These are phyloP conservation scores for Glycine soja DNA, from an alignment of 306 rosid genomes.

Conservation along the genomic window DNA sequence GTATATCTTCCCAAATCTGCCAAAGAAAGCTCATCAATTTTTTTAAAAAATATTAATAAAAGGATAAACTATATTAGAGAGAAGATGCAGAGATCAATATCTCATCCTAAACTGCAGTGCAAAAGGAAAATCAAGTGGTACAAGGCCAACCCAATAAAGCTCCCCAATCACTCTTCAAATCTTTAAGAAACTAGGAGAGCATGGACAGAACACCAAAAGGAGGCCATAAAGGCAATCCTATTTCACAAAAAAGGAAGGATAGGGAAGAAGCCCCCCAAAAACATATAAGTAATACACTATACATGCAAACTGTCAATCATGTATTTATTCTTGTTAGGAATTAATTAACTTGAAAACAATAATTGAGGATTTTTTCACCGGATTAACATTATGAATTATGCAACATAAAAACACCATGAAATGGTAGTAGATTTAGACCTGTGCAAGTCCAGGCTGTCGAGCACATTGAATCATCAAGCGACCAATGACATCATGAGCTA, in stretches of 20 bases:
- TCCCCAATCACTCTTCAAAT: not conserved
- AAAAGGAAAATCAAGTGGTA: slow-evolving; percentile 5
- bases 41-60: not conserved
- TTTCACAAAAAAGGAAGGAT: too few relatives aligned
- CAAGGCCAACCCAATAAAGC: slow-evolving; percentile 1
- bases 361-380: not conserved
- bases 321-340: slow-evolving; percentile 26
- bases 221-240: not conserved
- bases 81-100: not conserved
- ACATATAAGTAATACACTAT: not conserved
- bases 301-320: slow-evolving; percentile 33
- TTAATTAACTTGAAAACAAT: not conserved
- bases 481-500: slow-evolving; percentile 96
- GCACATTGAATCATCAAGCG: slow-evolving; percentile 99
- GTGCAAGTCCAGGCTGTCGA: slow-evolving; percentile 97
- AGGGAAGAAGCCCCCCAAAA: too few relatives aligned
- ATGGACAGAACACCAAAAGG: slow-evolving; percentile 25
- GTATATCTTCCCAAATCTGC: slow-evolving; percentile 97
- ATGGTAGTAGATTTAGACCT: slow-evolving; percentile 60
- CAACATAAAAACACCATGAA: slow-evolving; percentile 32
- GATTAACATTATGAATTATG: slow-evolving; percentile 37
- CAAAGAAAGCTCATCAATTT: slow-evolving; percentile 43
- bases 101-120: slow-evolving; percentile 25
- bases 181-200: slow-evolving; percentile 1
- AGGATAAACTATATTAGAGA: slow-evolving; percentile 7